These are phyloP conservation scores for Pichia cactophila DNA, from an alignment of 1,139 yeast genomes.

Conservation along the genomic window DNA sequence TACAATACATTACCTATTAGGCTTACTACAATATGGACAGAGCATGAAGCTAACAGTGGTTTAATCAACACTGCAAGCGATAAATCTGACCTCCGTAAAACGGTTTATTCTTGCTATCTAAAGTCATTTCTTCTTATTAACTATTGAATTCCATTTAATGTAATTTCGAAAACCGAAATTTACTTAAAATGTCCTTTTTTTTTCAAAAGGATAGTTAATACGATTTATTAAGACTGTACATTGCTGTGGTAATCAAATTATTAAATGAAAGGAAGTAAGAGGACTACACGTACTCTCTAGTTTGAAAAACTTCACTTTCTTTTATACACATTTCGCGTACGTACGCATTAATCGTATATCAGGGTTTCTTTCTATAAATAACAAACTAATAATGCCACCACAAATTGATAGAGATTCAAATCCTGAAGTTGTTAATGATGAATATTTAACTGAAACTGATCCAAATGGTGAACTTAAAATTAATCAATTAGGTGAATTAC, in stretches of 20 bases:
- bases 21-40: constrained; percentile 18
- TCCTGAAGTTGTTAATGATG: constrained; percentile 52
- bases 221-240: background rate
- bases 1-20: too few species aligned
- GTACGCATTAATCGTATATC: too few species aligned
- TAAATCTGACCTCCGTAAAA: constrained; percentile 16
- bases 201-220: background rate
- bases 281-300: too few species aligned
- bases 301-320: too few species aligned
- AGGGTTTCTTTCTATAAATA: too few species aligned
- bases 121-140: background rate
- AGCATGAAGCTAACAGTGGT: constrained; percentile 25
- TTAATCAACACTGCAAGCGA: constrained; percentile 14
- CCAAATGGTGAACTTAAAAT: constrained; percentile 74
- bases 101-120: background rate
- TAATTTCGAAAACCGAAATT: background rate
- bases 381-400: background rate
- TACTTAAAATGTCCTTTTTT: background rate
- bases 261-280: background rate
- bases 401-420: constrained; percentile 11
- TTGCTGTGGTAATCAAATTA: constrained; percentile 20
- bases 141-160: background rate
- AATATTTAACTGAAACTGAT: constrained; percentile 74
- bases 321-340: too few species aligned
- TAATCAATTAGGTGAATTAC: constrained; percentile 56